These are phyloP conservation scores for Scedosporium boydii DNA, from an alignment of 2,329 filamentous ascomycete species.

Conservation along the genomic window DNA sequence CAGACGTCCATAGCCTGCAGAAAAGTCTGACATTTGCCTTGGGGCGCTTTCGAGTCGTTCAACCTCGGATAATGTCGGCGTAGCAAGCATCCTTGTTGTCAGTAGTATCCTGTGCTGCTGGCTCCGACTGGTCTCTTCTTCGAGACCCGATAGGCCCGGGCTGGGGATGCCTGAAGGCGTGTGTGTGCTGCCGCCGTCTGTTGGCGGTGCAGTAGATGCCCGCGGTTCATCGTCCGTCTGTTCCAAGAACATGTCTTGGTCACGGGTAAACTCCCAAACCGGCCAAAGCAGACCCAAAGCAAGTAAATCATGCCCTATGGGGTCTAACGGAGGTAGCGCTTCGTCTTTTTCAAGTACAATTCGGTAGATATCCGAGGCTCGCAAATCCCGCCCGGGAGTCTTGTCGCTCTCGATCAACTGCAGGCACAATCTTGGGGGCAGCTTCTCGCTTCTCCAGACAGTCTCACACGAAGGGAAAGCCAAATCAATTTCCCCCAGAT, in stretches of 20 bases:
- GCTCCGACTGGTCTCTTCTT: not conserved
- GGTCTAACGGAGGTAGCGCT: not conserved
- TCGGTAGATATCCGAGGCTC: not conserved
- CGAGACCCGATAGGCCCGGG: not conserved
- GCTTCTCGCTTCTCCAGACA: not conserved
- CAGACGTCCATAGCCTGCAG: not conserved
- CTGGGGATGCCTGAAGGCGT: not conserved
- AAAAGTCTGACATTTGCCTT: not conserved
- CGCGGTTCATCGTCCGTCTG: not conserved
- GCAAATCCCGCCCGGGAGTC: not conserved
- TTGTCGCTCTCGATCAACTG: conserved; percentile 1
- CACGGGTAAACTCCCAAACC: not conserved
- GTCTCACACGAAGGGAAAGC: not conserved
- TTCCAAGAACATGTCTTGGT: not conserved
- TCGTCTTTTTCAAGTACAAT: not conserved
- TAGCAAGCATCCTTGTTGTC: not conserved
- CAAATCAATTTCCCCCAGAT: not conserved
- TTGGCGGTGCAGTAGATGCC: not conserved
- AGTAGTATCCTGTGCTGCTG: not conserved
- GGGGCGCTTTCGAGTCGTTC: not conserved
- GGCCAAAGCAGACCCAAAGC: not conserved
- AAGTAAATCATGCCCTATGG: not conserved
- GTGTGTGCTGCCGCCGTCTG: not conserved
- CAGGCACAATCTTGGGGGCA: not conserved
- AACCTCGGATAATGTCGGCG: not conserved